These are phyloP conservation scores for Verticillium dahliae DNA, from an alignment of 2,329 filamentous ascomycete species.

Conservation along the genomic window DNA sequence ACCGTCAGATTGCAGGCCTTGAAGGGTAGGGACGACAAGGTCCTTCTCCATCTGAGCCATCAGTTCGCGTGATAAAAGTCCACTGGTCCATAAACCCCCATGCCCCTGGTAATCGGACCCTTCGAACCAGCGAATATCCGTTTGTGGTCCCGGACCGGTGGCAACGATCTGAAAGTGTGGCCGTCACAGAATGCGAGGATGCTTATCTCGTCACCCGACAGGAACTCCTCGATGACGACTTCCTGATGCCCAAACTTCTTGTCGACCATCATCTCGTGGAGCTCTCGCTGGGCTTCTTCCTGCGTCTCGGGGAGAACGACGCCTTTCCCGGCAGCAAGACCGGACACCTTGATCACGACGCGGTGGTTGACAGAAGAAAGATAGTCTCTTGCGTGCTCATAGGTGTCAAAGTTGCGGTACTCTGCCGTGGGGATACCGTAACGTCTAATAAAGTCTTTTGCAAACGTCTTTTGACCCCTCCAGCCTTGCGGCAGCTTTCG, in stretches of 20 bases:
- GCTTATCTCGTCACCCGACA: conserved; percentile 86
- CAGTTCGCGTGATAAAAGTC: conserved; percentile 68
- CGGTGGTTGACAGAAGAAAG: conserved; percentile 64
- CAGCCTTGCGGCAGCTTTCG: conserved; percentile 76
- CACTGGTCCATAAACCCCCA: conserved; percentile 96
- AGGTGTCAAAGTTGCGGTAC: conserved; percentile 83
- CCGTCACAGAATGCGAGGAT: conserved; percentile 91
- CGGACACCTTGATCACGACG: conserved; percentile 90
- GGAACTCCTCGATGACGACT: conserved; percentile 91
- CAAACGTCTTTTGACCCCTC: conserved; percentile 97
- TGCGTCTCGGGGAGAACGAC: conserved; percentile 82
- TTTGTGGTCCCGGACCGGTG: conserved; percentile 95
- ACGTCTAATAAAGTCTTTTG: conserved; percentile 95
- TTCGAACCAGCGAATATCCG: conserved; percentile 83
- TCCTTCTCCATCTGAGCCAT: conserved; percentile 71
- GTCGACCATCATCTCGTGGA: conserved; percentile 86
- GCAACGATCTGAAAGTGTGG: conserved; percentile 73
- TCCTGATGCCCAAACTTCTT: conserved; percentile 74
- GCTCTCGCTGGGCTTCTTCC: conserved; percentile 72
- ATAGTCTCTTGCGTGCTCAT: conserved; percentile 66
- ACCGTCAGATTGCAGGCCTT: conserved; percentile 38
- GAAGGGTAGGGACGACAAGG: conserved; percentile 82
- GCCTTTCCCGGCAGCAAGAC: conserved; percentile 89
- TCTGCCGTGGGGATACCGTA: conserved; percentile 84
- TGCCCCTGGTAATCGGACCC: conserved; percentile 92